Evolutionary conservation across 2,329 filamentous ascomycete genomes (phyloP), one percentile per base, ranked within the genome.

Genomic region (Botryotinia globosa): DNA sequence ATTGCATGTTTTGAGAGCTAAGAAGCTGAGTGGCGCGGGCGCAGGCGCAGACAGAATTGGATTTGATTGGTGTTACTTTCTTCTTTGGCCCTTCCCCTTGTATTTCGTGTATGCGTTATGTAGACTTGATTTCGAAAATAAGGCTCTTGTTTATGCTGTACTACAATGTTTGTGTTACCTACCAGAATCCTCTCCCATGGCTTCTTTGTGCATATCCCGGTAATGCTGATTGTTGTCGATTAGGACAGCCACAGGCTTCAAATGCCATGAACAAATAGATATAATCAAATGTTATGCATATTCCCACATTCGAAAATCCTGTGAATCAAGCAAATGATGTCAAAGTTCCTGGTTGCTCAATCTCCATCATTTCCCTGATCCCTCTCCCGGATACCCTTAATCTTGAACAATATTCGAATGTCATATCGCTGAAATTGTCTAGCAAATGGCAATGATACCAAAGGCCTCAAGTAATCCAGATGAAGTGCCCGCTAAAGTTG

Each of bases 1-100:
- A 39, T 56, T 64, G 34, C 69, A 64, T 64, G 18, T 32, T 42
- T 56, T 16, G 39, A 37, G 34, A 54, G 22, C 25, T 32, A 25
- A 22, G 64, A n/a, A 56, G 29, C 16, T 32, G 18, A n/a, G n/a
- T 71, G 34, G 44, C 59, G 58, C 37, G 14, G 61, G 45, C 45
- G 59, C 29, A 39, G 25, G 42, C 22, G 25, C 62, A 37, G 48
- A 4, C 25, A n/a, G 20, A n/a, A 64, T 39, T 65, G 16, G n/a
- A 42, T 65, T 71, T 7, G 69, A 54, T 54, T 44, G 37, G 18
- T 29, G 29, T 65, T 12, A 9, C 59, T 54, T 56, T 32, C 20
- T 51, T 65, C 29, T 12, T 66, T 71, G 14, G 14, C 25, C 61
- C 61, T 58, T 71, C 37, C 22, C 61, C 61, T 71, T 71, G n/a